Evolutionary conservation across 1,284 basidiomycete genomes (phyloP), one percentile per base, ranked within the genome.

Genomic region (Sparassis latifolia): DNA sequence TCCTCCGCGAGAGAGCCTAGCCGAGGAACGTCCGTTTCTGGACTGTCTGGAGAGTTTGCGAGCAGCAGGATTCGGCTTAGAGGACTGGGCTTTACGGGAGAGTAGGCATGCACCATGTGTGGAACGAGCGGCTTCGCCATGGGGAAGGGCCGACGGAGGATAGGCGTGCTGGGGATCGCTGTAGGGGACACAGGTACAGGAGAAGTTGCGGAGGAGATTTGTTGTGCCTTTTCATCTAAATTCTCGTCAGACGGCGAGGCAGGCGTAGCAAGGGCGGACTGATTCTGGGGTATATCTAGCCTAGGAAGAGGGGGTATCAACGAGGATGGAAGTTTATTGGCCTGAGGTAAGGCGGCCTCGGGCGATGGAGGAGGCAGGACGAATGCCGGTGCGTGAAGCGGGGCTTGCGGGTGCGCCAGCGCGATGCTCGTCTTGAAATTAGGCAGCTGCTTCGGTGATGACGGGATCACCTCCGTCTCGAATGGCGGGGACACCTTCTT

Each of bases 61-160:
- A 89, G 71, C 79, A 82, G 77, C 35, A 89, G 71, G 49, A 89
- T 87, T 7, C 85, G 76, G 52, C 83, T 87, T 35, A 89, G 72
- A 1, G 86, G 86, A 56, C 85, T 87, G 0, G 87, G 86, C 65
- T 80, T 82, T 2, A 73, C 81, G 32, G 87, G 86, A 0, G 87
- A 89, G 58, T 89, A 89, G 0, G 86, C 85, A 55, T 89, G 86
- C 2, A 79, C 72, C 82, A 88, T 86, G 49, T 75, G 79, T 50
- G 73, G 65, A 1, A 78, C 82, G 46, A 81, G 67, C 3, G 85
- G 83, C 59, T 86, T 88, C 3, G 84, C 85, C 44, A 82, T 68
- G 0, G 84, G 84, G 70, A 85, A 88, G 2, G 77, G 72, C 28
- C 67, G 71, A 12, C 61, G 64, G 2, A 47, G 41, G 3, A 62